A percentile compares a stretch with the other conserved stretches of the same genome.
Evolutionary conservation across 2,329 filamentous ascomycete species (phyloP).

Genomic region (Colletotrichum navitas): DNA sequence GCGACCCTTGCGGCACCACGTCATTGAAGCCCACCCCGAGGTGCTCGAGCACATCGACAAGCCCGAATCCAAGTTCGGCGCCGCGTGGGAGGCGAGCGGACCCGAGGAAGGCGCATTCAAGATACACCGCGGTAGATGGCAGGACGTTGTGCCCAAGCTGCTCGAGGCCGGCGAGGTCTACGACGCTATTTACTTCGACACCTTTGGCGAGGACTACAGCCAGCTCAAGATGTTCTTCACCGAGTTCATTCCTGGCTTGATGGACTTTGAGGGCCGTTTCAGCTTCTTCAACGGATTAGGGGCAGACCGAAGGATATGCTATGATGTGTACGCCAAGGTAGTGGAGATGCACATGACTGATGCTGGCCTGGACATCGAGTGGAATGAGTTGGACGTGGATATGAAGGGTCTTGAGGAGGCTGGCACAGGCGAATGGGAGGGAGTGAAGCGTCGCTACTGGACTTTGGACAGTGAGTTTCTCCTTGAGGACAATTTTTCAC

Average conservation of each 20-base stretch:
- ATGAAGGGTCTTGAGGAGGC: conserved; percentile 72
- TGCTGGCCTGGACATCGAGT: conserved; percentile 89
- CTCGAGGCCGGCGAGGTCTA: conserved; percentile 78
- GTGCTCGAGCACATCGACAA: conserved; percentile 75
- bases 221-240: conserved; percentile 89
- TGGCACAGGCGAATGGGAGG: conserved; percentile 85
- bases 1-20: conserved; percentile 79
- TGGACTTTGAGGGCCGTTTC: conserved; percentile 80
- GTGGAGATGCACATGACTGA: conserved; percentile 92
- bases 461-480: conserved; percentile 75
- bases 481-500: neutral
- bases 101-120: conserved; percentile 77
- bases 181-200: conserved; percentile 96
- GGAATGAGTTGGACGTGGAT: conserved; percentile 82
- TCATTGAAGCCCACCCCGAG: conserved; percentile 86
- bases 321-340: conserved; percentile 95
- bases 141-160: conserved; percentile 79
- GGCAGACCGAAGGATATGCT: conserved; percentile 91
- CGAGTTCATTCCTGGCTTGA: conserved; percentile 84
- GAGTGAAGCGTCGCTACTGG: conserved; percentile 91
- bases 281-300: conserved; percentile 93
- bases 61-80: conserved; percentile 64
- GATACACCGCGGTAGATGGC: conserved; percentile 83
- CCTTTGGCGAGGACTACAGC: conserved; percentile 93
- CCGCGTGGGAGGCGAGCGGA: conserved; percentile 65